Evolutionary conservation across 176 grass and related monocot species (phyloP), one percentile per base, ranked within the genome.

Genomic region (Avena atlantica): DNA sequence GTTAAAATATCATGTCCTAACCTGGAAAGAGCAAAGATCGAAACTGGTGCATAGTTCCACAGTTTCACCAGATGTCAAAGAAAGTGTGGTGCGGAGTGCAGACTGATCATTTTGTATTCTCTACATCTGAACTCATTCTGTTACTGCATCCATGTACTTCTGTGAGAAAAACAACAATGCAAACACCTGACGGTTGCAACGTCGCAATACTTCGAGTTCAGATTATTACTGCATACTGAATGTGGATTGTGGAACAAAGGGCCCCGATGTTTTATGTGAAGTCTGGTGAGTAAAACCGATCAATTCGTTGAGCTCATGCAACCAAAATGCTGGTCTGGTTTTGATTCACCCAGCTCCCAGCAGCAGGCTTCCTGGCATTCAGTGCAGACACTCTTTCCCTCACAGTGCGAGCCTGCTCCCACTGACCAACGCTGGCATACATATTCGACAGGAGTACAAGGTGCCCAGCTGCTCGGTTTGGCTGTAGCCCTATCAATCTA

Each of bases 361-460:
- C 90, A 0, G 80, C 57, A 76, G 93, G 80, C 74, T 93, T 98
- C 64, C 61, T 49, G 34, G 87, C 81, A 36, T 82, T 70, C 49
- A 87, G 75, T 25, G 61, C 58, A 67, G 83, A 62, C 74, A 93
- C 74, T 87, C 82, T 83, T 73, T 87, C 86, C 85, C 93, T 88
- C 73, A 89, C 84, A 49, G 58, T 76, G 16, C 7, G 56, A 80
- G 87, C 90, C 42, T 88, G 74, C 27, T 87, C 89, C 84, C 84
- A 92, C 74, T 87, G 88, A 52, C 74, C 79, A 17, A 61, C 65
- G 0, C 19, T 47, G 7, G 88, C 88, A 81, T 98, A 89, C 75
- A 92, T 89, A 78, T 95, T 92, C 4, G 91, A 85, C n/a, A 93
- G 50, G 11, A 93, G 75, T 50, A 93, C 87, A 57, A 95, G 88